phyloP scores from a whole-genome alignment of 148 eudicot species.

The Camellia sinensis region DNA sequence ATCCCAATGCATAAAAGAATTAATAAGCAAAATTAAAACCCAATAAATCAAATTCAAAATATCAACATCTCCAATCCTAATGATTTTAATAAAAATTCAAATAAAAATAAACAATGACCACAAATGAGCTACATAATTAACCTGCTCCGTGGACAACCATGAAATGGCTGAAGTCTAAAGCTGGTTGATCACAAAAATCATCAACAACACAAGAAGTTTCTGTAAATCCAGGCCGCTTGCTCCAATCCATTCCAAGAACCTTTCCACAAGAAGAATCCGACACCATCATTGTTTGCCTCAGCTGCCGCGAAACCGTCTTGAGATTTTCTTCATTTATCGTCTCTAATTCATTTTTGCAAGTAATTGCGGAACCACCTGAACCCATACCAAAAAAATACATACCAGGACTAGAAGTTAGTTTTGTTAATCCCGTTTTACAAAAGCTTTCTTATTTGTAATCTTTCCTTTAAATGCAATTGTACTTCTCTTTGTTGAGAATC shows the following conservation, averaged over 20 bases:
- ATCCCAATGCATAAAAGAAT: not conserved
- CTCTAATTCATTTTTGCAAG: slow-evolving; percentile 88
- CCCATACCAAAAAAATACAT: not conserved
- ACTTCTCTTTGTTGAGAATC: too few species aligned
- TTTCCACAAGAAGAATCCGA: slow-evolving; percentile 30
- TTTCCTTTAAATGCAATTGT: not conserved
- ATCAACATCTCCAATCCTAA: not conserved
- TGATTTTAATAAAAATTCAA: not conserved
- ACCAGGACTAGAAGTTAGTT: not conserved
- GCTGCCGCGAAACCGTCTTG: slow-evolving; percentile 49
- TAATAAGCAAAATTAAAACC: slow-evolving; percentile 2
- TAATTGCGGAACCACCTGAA: slow-evolving; percentile 91
- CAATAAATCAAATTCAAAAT: not conserved
- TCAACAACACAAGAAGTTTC: slow-evolving; percentile 41
- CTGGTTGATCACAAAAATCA: slow-evolving; percentile 31
- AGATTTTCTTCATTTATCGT: slow-evolving; percentile 65
- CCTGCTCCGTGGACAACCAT: slow-evolving; percentile 99
- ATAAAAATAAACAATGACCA: not conserved
- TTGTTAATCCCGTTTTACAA: not conserved
- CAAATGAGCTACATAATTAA: slow-evolving; percentile 18
- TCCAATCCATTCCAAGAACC: slow-evolving; percentile 89
- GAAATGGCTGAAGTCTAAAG: slow-evolving; percentile 43
- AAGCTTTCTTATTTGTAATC: not conserved
- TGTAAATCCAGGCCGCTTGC: slow-evolving; percentile 58
- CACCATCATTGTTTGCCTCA: slow-evolving; percentile 69